phyloP scores from a whole-genome alignment of 257 asterid species.

The Gentiana straminea region DNA sequence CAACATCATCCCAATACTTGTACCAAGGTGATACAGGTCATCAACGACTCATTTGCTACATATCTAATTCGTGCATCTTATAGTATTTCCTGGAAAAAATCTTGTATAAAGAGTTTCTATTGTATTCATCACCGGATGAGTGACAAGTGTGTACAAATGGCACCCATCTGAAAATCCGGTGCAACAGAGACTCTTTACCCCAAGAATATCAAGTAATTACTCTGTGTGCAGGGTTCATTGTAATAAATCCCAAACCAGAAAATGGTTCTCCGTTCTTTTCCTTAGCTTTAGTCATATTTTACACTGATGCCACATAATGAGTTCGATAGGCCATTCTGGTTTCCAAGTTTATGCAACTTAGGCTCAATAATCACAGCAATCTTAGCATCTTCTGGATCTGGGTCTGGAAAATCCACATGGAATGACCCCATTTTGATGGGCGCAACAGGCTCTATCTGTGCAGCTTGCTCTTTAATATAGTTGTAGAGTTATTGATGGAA shows the following conservation, averaged over 20 bases:
- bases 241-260: too few relatives aligned
- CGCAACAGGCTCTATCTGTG: constrained; percentile 21
- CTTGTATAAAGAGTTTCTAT: too few relatives aligned
- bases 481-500: constrained; percentile 62
- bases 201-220: too few relatives aligned
- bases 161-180: too few relatives aligned
- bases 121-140: too few relatives aligned
- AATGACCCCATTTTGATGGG: constrained; percentile 56
- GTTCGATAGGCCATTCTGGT: constrained; percentile 42
- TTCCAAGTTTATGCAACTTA: constrained; percentile 50
- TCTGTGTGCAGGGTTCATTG: neutral
- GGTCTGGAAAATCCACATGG: constrained; percentile 65
- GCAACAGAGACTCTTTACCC: too few relatives aligned
- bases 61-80: too few relatives aligned
- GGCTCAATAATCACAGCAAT: constrained; percentile 56
- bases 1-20: neutral
- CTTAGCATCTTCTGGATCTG: constrained; percentile 42
- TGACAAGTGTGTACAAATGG: too few relatives aligned
- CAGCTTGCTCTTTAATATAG: constrained; percentile 57
- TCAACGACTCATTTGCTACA: neutral
- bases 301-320: constrained; percentile 36
- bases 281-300: constrained; percentile 13
- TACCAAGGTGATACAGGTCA: constrained; percentile 2
- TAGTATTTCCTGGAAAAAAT: neutral
- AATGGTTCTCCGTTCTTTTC: neutral